Evolutionary conservation across 2,329 filamentous ascomycete genomes (phyloP).

Genomic region (Cercospora sojina): DNA sequence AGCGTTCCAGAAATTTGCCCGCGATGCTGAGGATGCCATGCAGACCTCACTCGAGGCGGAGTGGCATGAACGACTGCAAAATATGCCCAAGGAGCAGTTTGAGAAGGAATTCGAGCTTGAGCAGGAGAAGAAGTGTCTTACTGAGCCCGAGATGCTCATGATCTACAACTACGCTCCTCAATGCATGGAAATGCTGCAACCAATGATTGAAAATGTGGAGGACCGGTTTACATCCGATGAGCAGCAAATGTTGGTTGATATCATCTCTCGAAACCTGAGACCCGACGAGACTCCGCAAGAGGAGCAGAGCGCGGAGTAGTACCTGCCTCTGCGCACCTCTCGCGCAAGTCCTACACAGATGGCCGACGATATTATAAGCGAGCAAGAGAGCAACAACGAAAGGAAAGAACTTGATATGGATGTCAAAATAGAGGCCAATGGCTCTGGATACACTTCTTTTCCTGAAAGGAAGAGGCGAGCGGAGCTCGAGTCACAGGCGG

Average conservation of each 20-base stretch:
- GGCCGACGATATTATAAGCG: not conserved
- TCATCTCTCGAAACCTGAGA: conserved; percentile 23
- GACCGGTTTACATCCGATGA: conserved; percentile 37
- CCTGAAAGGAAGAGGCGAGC: not conserved
- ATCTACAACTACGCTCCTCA: conserved; percentile 38
- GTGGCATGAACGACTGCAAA: conserved; percentile 26
- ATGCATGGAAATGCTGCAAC: conserved; percentile 36
- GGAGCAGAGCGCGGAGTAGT: conserved; percentile 16
- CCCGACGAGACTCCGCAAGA: conserved; percentile 17
- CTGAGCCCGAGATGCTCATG: conserved; percentile 38
- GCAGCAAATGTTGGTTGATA: conserved; percentile 35
- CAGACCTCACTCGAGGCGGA: conserved; percentile 32
- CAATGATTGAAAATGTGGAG: conserved; percentile 40
- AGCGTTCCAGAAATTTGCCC: conserved; percentile 29
- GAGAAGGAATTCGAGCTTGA: conserved; percentile 33
- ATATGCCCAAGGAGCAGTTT: conserved; percentile 30
- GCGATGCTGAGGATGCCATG: conserved; percentile 30
- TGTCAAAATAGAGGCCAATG: not conserved
- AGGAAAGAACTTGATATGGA: not conserved
- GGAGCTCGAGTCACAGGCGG: not conserved
- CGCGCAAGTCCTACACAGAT: not conserved
- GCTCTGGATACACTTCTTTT: not conserved
- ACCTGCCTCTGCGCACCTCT: conserved; percentile 11
- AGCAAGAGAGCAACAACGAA: not conserved
- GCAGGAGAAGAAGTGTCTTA: conserved; percentile 37